A percentile compares a stretch with the other conserved stretches of the same genome.
Evolutionary conservation across 371 early-diverging fungal genomes (phyloP).

Genomic region (Rhizomucor miehei): DNA sequence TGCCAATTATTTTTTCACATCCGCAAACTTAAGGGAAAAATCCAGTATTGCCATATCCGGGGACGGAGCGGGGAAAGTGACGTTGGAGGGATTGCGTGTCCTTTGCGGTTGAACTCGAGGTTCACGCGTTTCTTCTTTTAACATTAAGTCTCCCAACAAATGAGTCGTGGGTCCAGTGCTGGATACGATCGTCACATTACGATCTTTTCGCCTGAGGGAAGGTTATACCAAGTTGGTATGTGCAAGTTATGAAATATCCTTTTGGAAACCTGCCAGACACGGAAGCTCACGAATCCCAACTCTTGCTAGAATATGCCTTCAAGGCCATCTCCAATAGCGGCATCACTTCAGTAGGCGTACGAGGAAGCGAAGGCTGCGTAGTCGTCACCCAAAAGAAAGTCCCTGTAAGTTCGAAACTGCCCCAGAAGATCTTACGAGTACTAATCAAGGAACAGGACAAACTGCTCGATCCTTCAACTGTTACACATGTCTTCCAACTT

Average conservation of each 20-base stretch:
- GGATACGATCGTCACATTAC: conserved; percentile 99
- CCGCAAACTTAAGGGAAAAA: too few species aligned
- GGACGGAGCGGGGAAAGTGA: background rate
- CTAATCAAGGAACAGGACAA: conserved; percentile 70
- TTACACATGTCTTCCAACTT: conserved; percentile 90
- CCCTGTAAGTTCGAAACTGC: conserved; percentile 71
- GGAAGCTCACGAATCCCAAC: background rate
- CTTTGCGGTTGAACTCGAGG: background rate
- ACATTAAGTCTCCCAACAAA: conserved; percentile 16
- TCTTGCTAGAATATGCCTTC: conserved; percentile 94
- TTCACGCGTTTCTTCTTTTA: conserved; percentile 1
- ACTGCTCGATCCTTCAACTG: conserved; percentile 91
- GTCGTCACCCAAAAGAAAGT: conserved; percentile 96
- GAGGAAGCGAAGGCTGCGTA: conserved; percentile 92
- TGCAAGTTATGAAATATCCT: background rate
- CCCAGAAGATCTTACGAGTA: background rate
- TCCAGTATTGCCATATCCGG: background rate
- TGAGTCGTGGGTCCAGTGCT: conserved; percentile 76
- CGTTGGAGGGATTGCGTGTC: conserved; percentile 7
- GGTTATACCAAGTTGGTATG: conserved; percentile 98
- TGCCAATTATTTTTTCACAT: too few species aligned
- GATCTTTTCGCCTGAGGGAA: conserved; percentile 98
- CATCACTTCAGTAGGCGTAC: conserved; percentile 92
- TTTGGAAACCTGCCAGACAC: background rate
- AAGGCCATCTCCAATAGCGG: conserved; percentile 97